phyloP scores from a whole-genome alignment of 345 rosid genomes.

The Isatis tinctoria region DNA sequence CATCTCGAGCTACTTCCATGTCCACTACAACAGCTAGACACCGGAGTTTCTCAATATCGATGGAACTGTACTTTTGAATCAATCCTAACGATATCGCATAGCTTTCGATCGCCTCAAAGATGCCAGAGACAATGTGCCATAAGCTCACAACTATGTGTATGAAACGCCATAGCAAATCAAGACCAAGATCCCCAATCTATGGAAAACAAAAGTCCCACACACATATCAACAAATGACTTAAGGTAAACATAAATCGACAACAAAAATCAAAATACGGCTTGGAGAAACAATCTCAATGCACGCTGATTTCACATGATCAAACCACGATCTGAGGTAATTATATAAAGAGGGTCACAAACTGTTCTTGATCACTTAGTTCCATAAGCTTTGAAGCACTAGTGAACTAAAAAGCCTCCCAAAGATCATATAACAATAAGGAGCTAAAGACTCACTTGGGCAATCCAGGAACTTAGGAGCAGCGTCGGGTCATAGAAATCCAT shows the following conservation, averaged over 20 bases:
- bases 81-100: conserved; percentile 56
- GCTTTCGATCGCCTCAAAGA: conserved; percentile 48
- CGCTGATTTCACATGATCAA: background rate
- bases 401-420: background rate
- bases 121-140: conserved; percentile 42
- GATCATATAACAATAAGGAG: background rate
- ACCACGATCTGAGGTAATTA: background rate
- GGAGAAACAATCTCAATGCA: background rate
- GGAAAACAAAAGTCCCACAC: background rate
- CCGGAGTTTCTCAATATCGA: conserved; percentile 48
- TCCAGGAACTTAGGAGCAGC: conserved; percentile 22
- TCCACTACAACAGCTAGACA: conserved; percentile 72
- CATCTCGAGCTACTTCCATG: conserved; percentile 41
- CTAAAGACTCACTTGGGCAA: conserved; percentile 17
- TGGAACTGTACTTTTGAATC: conserved; percentile 40
- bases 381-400: background rate
- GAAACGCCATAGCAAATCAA: conserved; percentile 59
- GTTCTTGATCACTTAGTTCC: background rate
- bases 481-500: conserved; percentile 19
- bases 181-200: conserved; percentile 45
- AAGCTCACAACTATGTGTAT: conserved; percentile 54
- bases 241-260: background rate
- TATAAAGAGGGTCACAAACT: background rate
- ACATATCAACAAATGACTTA: background rate
- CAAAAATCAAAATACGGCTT: background rate